These are phyloP conservation scores for Chaetoscypha palmicola DNA, from an alignment of 2,329 filamentous ascomycete genomes.

Conservation along the genomic window DNA sequence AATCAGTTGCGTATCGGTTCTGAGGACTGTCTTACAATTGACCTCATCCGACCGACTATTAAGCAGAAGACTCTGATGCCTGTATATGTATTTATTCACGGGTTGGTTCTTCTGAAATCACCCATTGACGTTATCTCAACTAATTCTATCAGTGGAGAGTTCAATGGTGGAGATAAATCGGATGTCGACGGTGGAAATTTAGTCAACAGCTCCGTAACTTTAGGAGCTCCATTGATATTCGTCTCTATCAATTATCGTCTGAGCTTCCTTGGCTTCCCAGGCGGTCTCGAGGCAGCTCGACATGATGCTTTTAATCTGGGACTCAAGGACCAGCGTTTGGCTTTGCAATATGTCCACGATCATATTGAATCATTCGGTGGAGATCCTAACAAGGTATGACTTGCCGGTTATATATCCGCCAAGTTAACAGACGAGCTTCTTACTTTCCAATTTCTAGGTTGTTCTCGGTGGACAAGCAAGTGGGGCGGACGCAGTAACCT, in stretches of 20 bases:
- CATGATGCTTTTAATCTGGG: conserved; percentile 45
- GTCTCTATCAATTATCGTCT: conserved; percentile 34
- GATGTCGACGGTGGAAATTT: conserved; percentile 8
- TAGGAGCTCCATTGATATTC: conserved; percentile 26
- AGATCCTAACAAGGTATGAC: conserved; percentile 31
- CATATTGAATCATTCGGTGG: conserved; percentile 43
- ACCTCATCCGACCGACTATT: conserved; percentile 32
- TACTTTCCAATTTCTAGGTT: conserved; percentile 5
- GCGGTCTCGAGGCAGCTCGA: conserved; percentile 6
- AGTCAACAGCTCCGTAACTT: background rate
- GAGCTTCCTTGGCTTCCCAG: conserved; percentile 20
- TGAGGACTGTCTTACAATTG: conserved; percentile 34
- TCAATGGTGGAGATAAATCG: conserved; percentile 27
- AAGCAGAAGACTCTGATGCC: conserved; percentile 29
- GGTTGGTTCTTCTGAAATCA: conserved; percentile 44
- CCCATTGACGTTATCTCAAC: background rate
- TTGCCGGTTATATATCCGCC: background rate
- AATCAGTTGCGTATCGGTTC: background rate
- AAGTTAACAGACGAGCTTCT: background rate
- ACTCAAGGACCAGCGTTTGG: conserved; percentile 50
- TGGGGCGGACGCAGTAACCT: conserved; percentile 12
- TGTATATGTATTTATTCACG: conserved; percentile 53
- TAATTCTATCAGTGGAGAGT: conserved; percentile 37
- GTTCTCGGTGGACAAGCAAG: conserved; percentile 15
- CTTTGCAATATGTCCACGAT: conserved; percentile 50